Base-by-base conservation (phyloP, 768 basidiomycete species). In the Mycena vulgaris region DNA sequence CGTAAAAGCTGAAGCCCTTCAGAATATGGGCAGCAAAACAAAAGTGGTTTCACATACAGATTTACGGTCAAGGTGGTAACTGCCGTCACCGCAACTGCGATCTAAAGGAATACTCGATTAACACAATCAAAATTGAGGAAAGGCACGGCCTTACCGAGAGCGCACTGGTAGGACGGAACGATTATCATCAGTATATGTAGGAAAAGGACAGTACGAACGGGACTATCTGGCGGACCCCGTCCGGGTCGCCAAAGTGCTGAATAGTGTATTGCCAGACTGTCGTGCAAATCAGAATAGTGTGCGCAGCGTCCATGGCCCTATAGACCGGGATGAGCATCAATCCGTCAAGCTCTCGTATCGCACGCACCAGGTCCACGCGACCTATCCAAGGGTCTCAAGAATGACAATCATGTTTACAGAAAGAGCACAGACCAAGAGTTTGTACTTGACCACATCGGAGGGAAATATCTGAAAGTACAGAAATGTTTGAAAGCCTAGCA, bases 261-360 rank as follows among this genome's bases (percentile, higher is more conserved):
- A 85, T 83, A 8, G 84, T 65, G 66, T 83, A 84, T 33, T 81
- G 73, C 83, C 85, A 87, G 14, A 84, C 66, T 5, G 82, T 77
- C 5, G 75, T 69, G 80, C 83, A 83, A 30, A 85, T 81, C 63
- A 83, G 78, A 17, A 68, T 70, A 0, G 83, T 84, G 66, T 86
- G 85, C 1, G 74, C 70, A 9, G 77, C 77, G 63, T 86, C 85
- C 21, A 83, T 76, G 13, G 80, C 9, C 83, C 84, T 85, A 58
- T 17, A 45, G 14, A 47, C 10, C 28, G 28, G 21, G 42, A 19
- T 55, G 17, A 42, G 25, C 8, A 4, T 17, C 40, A 45, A 8
- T 39, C 7, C 3, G 11, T 45, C 10, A 45, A 45, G 21, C 21
- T 21, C 19, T 0, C 13, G 37, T 19, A 37, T n/a, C 6, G 9